These are phyloP conservation scores for Endotrypanum monterogeii DNA, from an alignment of 208 protist species.

Conservation along the genomic window DNA sequence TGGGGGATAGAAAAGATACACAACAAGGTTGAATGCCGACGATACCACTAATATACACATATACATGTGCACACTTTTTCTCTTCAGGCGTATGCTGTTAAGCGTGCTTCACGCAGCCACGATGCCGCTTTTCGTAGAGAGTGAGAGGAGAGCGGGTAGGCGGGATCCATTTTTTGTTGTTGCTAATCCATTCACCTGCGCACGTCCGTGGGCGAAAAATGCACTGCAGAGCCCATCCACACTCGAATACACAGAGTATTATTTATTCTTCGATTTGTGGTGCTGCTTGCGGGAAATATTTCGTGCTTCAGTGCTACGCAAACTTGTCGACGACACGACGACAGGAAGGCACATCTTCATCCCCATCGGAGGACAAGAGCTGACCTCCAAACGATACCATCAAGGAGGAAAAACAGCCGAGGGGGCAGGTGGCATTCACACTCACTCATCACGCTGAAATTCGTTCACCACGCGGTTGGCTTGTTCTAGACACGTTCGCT, in stretches of 20 bases:
- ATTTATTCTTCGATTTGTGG: too few species aligned
- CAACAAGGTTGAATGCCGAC: neutral
- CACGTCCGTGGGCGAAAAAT: neutral
- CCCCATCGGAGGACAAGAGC: neutral
- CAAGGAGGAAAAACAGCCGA: neutral
- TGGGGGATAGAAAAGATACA: neutral
- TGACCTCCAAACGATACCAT: neutral
- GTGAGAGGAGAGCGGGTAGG: neutral
- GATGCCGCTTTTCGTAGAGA: neutral
- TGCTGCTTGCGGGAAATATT: too few species aligned
- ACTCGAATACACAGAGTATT: neutral
- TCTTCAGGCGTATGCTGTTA: neutral
- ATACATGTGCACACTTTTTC: too few species aligned
- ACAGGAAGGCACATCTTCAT: neutral
- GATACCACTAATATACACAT: too few species aligned
- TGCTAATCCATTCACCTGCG: too few species aligned
- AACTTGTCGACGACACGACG: neutral
- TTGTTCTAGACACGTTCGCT: constrained; percentile 42
- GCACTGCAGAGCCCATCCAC: neutral
- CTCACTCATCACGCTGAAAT: neutral
- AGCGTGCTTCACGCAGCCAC: neutral
- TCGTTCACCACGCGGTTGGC: constrained; percentile 21
- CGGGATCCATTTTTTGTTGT: too few species aligned
- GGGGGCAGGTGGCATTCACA: neutral
- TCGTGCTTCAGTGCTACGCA: neutral